These are phyloP conservation scores for Rhamnella rubrinervis DNA, from an alignment of 331 rosid genomes.

Conservation along the genomic window DNA sequence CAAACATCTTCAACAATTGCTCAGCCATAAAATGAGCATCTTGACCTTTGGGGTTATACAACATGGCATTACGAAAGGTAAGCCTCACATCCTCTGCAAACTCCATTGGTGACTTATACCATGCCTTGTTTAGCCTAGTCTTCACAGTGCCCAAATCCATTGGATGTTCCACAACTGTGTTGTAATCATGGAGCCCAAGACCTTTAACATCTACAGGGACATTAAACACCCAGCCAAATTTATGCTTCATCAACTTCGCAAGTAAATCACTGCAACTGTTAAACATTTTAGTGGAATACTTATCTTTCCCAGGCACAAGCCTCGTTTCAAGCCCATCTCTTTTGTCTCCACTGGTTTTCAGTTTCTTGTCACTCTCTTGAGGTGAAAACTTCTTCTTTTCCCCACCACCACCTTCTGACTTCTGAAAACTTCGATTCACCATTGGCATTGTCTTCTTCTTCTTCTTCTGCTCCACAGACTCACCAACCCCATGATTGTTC, in stretches of 20 bases:
- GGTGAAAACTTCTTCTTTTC: conserved; percentile 15
- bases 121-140: conserved; percentile 34
- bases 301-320: conserved; percentile 20
- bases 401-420: neutral
- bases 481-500: conserved; percentile 18
- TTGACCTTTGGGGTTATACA: conserved; percentile 51
- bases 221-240: conserved; percentile 53
- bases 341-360: conserved; percentile 9
- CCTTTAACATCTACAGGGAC: conserved; percentile 43
- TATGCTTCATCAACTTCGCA: conserved; percentile 52
- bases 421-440: neutral
- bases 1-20: conserved; percentile 39
- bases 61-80: conserved; percentile 47
- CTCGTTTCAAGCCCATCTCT: conserved; percentile 4
- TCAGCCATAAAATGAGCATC: conserved; percentile 50
- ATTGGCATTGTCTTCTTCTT: conserved; percentile 5
- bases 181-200: conserved; percentile 47
- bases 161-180: conserved; percentile 34
- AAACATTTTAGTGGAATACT: conserved; percentile 22
- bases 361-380: conserved; percentile 16
- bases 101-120: conserved; percentile 46
- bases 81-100: conserved; percentile 53
- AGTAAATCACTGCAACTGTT: conserved; percentile 39
- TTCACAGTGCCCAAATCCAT: conserved; percentile 57
- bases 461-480: conserved; percentile 26